Conservation (phyloP, 306 rosid species). For the Glycyrrhiza uralensis region DNA sequence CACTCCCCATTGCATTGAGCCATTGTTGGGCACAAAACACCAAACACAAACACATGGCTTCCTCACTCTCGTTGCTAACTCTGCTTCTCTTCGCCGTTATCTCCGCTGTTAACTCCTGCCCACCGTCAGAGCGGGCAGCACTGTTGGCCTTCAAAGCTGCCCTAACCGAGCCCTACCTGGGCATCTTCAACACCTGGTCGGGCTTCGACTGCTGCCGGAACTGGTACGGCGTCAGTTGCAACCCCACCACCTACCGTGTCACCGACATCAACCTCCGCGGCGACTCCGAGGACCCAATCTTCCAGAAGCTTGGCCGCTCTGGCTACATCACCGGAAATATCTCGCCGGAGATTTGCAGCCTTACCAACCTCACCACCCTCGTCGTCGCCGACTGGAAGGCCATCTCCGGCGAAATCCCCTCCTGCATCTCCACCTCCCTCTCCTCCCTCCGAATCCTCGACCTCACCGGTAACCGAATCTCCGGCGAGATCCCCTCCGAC, state of each 20-base stretch:
- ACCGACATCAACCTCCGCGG: slow-evolving; percentile 83
- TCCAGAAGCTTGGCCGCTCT: slow-evolving; percentile 49
- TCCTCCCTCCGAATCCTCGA: slow-evolving; percentile 65
- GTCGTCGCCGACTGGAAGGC: slow-evolving; percentile 85
- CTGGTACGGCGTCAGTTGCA: slow-evolving; percentile 79
- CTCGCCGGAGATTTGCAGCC: slow-evolving; percentile 68
- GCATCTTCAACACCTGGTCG: slow-evolving; percentile 68
- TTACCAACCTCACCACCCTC: slow-evolving; percentile 51
- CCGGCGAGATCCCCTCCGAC: slow-evolving; percentile 57
- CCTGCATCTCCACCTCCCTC: slow-evolving; percentile 61
- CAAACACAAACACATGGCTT: slow-evolving; percentile 29
- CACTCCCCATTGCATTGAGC: background rate
- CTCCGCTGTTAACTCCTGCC: slow-evolving; percentile 55
- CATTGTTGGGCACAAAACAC: background rate
- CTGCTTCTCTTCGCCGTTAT: slow-evolving; percentile 30
- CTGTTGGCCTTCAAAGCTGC: slow-evolving; percentile 58
- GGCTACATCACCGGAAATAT: slow-evolving; percentile 76
- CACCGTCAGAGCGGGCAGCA: slow-evolving; percentile 68
- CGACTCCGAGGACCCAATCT: slow-evolving; percentile 70
- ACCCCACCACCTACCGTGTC: slow-evolving; percentile 57
- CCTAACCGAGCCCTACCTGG: slow-evolving; percentile 64
- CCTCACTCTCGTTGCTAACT: slow-evolving; percentile 25
- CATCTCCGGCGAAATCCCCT: slow-evolving; percentile 63
- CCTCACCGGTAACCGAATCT: slow-evolving; percentile 56
- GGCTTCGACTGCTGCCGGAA: slow-evolving; percentile 61